Base-by-base conservation (phyloP, 768 basidiomycete species). In the Boletus rufocinnamomeus region DNA sequence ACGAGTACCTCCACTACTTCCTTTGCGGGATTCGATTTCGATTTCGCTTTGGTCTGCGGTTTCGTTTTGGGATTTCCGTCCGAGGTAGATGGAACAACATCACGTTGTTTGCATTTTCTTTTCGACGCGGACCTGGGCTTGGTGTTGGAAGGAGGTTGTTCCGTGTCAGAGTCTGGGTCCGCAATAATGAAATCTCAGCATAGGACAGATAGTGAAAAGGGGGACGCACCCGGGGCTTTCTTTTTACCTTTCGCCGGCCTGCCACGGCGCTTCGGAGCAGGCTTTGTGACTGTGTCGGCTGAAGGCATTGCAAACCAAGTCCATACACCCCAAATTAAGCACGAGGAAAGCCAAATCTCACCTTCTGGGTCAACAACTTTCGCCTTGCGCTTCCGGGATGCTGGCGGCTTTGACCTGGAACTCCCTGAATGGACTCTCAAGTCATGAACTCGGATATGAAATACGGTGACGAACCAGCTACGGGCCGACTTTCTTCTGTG, bases 261-360 rank as follows among this genome's bases (percentile, higher is more conserved):
- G 7, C 61, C 58, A 41, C 58, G 61, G 11, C 63, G 70, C 32
- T 60, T 66, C 9, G 67, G 53, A 37, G 59, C 17, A 38, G 67
- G 54, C 23, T 59, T 56, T 30, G 46, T 9, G 2, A 13, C 7
- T 6, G 23, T 3, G 4, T 54, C 52, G 9, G 30, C 65, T 65
- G 32, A 46, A 37, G 35, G 10, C 2, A 25, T 23, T 6, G 14
- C 2, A 23, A 32, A 57, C 3, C 28, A 9, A 46, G 28, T 50
- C 9, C 19, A 40, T 41, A 37, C 6, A 32, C 19, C 7, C 27
- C 21, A 16, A 19, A 27, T 25, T 5, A 27, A 49, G 19, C 16
- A 13, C 5, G 3, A 47, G 10, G 28, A 47, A 58, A 35, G 4
- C 4, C 3, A 27, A n/a, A 21, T 4, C 50, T 50, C 40, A 63